A percentile compares a stretch with the other conserved stretches of the same genome.
These are phyloP conservation scores for Flaveria brownii DNA, from an alignment of 129 eudicot genomes.

Conservation along the genomic window DNA sequence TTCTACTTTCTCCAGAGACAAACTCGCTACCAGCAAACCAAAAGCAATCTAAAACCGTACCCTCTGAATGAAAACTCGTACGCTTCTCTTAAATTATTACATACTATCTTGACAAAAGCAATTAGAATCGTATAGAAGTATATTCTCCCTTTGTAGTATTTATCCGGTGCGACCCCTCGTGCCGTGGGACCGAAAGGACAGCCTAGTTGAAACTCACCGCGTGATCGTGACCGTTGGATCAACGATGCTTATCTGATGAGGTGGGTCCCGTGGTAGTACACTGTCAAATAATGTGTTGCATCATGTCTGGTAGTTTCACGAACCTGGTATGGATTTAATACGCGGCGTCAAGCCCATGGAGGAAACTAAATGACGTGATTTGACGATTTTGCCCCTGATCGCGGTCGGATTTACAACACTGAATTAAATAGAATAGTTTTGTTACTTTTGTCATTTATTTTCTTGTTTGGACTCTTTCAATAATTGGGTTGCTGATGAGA, in stretches of 20 bases:
- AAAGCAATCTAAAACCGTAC: background rate
- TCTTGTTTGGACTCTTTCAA: constrained; percentile 11
- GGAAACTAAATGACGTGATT: background rate
- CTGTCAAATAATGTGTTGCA: background rate
- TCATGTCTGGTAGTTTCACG: constrained; percentile 21
- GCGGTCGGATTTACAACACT: background rate
- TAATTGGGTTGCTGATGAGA: constrained; percentile 1
- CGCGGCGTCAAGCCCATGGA: constrained; percentile 74
- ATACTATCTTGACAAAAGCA: background rate
- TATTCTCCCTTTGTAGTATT: constrained; percentile 29
- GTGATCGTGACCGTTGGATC: constrained; percentile 18
- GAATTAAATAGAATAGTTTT: background rate
- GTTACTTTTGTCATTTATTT: background rate
- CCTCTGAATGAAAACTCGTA: background rate
- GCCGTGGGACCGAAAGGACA: constrained; percentile 27
- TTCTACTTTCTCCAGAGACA: background rate
- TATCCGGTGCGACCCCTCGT: constrained; percentile 28
- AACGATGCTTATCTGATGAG: constrained; percentile 15
- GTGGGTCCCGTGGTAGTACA: constrained; percentile 12
- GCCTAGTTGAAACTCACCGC: constrained; percentile 14
- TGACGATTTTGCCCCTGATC: constrained; percentile 22
- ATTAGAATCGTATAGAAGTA: constrained; percentile 13
- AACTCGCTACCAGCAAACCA: background rate
- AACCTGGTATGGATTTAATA: constrained; percentile 40
- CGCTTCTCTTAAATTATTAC: background rate